Base-by-base conservation (phyloP, 768 basidiomycete genomes). In the Tricholoma matsutake region DNA sequence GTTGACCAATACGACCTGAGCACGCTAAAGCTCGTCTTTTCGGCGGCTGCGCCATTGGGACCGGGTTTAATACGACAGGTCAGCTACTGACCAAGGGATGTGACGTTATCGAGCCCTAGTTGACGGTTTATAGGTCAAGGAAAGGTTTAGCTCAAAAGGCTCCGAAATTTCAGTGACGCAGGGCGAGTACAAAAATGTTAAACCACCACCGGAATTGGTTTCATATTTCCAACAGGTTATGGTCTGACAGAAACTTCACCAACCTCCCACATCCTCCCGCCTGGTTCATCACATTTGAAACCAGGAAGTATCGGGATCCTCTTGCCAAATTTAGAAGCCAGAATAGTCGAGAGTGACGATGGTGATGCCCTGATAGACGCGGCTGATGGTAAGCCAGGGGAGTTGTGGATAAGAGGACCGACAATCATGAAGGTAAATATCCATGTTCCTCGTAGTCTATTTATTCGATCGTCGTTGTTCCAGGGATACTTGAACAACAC, bases 361-460 rank as follows among this genome's bases (percentile, higher is more conserved):
- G 39, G n/a, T n/a, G 81, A 82, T 35, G 71, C 75, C 2, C 62
- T 67, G 7, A 64, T 62, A 20, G 79, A 80, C 41, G 77, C 75
- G 5, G 56, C 62, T 37, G 71, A 71, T 29, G 82, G 82, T 0
- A 20, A 79, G 43, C 75, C 79, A 0, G 88, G 90, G 4, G 90
- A 91, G 68, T 69, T 91, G 32, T 90, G 88, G 87, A 57, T 91
- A 4, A 78, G 82, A 47, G 88, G 88, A 0, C 81, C 83, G 6
- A 83, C 71, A 0, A 76, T 90, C n/a, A 88, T 88, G 86, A 88
- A 86, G 75, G 82, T 78, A 61, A 32, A 56, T 53, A 32, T 43
- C 3, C 47, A 41, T n/a, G 55, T 13, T n/a, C 22, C 0, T 34
- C 34, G 16, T 54, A 7, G n/a, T 9, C 5, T 13, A 37, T 49